phyloP scores from a whole-genome alignment of 2,329 filamentous ascomycete genomes.

The Tolypocladium sp. region DNA sequence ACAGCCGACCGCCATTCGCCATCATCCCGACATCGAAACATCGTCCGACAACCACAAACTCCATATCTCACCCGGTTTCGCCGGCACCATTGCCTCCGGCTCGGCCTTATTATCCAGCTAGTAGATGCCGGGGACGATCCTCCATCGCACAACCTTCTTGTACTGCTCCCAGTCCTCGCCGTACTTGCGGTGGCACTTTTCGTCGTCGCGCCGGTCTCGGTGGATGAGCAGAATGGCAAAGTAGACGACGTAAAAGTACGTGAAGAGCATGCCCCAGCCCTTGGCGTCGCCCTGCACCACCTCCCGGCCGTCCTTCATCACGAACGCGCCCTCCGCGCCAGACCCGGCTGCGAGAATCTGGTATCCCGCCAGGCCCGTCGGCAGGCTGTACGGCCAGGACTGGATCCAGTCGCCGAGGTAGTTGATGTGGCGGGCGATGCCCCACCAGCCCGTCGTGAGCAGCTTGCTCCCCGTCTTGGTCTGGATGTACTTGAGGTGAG shows the following conservation, averaged over 20 bases:
- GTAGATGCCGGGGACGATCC: conserved; percentile 81
- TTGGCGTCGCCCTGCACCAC: conserved; percentile 63
- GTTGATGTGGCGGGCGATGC: conserved; percentile 84
- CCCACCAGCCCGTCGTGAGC: conserved; percentile 88
- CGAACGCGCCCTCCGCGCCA: conserved; percentile 41
- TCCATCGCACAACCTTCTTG: conserved; percentile 69
- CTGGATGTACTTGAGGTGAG: conserved; percentile 76
- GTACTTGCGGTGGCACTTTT: conserved; percentile 87
- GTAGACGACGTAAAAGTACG: conserved; percentile 92
- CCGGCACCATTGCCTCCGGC: neutral
- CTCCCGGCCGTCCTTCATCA: conserved; percentile 51
- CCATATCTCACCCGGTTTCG: neutral
- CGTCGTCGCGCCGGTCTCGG: conserved; percentile 78
- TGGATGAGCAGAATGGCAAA: conserved; percentile 82
- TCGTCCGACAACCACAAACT: neutral
- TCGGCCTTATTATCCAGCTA: neutral
- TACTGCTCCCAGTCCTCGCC: conserved; percentile 88
- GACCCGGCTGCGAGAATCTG: conserved; percentile 52
- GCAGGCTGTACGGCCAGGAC: conserved; percentile 82
- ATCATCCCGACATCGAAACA: neutral
- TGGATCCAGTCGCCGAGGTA: conserved; percentile 94
- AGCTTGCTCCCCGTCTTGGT: conserved; percentile 75
- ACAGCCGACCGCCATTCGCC: neutral
- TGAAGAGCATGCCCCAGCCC: conserved; percentile 80
- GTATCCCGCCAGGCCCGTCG: conserved; percentile 79